phyloP scores from a whole-genome alignment of 2,329 filamentous ascomycete species.

The Plectosphaerella plurivora region DNA sequence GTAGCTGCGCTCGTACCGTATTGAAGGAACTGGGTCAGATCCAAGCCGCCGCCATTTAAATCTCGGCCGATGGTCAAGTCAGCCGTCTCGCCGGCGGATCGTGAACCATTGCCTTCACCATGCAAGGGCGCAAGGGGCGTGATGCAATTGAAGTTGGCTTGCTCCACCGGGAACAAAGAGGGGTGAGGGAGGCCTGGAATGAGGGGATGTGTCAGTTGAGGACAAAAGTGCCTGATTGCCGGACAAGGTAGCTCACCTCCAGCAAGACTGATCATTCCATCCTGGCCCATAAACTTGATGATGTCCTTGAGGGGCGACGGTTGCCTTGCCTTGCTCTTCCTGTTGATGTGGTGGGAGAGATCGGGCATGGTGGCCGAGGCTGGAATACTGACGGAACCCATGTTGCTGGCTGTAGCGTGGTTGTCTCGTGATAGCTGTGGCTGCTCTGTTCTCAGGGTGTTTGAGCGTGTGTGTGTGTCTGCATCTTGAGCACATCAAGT shows the following conservation, averaged over 20 bases:
- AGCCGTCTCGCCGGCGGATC: not conserved
- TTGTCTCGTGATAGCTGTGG: too few species aligned
- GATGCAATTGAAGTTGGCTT: slow-evolving; percentile 10
- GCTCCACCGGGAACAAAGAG: not conserved
- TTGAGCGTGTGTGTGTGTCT: too few species aligned
- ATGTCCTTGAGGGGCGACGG: too few species aligned
- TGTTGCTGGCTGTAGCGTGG: not conserved
- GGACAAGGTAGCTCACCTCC: too few species aligned
- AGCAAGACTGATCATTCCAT: too few species aligned
- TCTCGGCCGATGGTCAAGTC: slow-evolving; percentile 5
- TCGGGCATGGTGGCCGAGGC: slow-evolving; percentile 8
- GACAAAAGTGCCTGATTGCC: too few species aligned
- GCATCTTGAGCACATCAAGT: too few species aligned
- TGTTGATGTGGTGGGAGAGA: slow-evolving; percentile 24
- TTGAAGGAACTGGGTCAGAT: slow-evolving; percentile 14
- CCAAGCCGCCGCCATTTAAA: slow-evolving; percentile 3
- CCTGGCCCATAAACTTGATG: too few species aligned
- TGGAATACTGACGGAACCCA: not conserved
- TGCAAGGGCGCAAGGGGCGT: slow-evolving; percentile 1
- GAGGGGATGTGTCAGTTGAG: too few species aligned
- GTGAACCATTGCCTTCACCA: not conserved
- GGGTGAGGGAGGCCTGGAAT: too few species aligned
- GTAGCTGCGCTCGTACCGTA: slow-evolving; percentile 7
- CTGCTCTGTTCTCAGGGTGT: too few species aligned
- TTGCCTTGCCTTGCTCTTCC: not conserved